Percentiles rank a stretch among this genome's conserved stretches.
Evolutionary conservation across 768 basidiomycete species (phyloP).

Genomic region (Myochromella boudieri): DNA sequence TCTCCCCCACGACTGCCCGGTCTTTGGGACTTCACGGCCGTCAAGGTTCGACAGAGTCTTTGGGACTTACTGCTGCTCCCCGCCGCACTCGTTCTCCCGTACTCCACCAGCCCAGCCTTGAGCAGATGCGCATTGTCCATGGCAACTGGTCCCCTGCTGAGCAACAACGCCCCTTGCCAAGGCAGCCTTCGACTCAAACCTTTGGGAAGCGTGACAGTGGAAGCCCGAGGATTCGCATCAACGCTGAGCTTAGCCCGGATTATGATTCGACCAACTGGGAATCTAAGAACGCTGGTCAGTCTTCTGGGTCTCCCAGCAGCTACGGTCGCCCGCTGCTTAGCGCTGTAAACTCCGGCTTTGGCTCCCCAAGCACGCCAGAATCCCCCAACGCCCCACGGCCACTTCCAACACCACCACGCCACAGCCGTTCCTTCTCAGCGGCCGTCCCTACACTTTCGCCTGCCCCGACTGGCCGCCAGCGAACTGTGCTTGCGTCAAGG

Average conservation of each 20-base stretch:
- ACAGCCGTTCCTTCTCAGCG: constrained; percentile 18
- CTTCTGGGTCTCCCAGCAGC: not conserved
- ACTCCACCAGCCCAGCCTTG: constrained; percentile 14
- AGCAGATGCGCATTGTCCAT: constrained; percentile 6
- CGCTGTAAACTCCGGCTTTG: constrained; percentile 6
- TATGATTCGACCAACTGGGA: constrained; percentile 14
- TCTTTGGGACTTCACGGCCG: constrained; percentile 18
- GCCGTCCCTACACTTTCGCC: constrained; percentile 5
- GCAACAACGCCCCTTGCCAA: not conserved
- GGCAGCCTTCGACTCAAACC: constrained; percentile 14
- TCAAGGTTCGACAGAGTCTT: constrained; percentile 23
- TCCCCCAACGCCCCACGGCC: constrained; percentile 5
- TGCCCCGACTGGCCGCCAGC: constrained; percentile 9
- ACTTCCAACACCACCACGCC: constrained; percentile 7
- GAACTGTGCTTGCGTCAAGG: constrained; percentile 9
- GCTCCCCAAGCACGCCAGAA: not conserved
- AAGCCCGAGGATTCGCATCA: constrained; percentile 1
- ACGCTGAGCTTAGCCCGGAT: constrained; percentile 12
- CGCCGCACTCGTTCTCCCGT: constrained; percentile 27
- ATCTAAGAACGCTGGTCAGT: constrained; percentile 1
- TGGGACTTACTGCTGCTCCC: constrained; percentile 38
- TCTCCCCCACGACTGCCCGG: constrained; percentile 4
- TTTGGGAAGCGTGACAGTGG: constrained; percentile 7
- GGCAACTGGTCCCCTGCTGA: constrained; percentile 10
- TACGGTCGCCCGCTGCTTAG: constrained; percentile 7